phyloP scores from a whole-genome alignment of 2,329 filamentous ascomycete species.

The Claviceps sp. region DNA sequence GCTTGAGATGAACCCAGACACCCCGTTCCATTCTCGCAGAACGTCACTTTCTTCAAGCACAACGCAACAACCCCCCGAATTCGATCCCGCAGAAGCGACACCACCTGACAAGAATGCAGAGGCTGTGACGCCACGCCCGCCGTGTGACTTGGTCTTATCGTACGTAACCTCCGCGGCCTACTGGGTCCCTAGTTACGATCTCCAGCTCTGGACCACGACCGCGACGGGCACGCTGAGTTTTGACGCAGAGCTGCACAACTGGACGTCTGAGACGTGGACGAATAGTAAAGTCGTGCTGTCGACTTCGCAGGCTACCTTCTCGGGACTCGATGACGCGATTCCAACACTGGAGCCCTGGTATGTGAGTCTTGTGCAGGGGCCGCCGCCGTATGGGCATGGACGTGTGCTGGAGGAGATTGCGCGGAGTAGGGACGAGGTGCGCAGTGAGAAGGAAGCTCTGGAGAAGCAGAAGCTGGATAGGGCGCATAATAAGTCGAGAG shows the following conservation, averaged over 20 bases:
- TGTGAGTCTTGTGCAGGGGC: slow-evolving; percentile 30
- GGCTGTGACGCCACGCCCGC: slow-evolving; percentile 2
- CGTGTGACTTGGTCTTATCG: slow-evolving; percentile 38
- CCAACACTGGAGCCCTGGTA: slow-evolving; percentile 44
- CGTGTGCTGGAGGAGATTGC: slow-evolving; percentile 14
- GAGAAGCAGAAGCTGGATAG: slow-evolving; percentile 12
- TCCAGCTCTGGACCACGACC: slow-evolving; percentile 43
- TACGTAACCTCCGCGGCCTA: slow-evolving; percentile 45
- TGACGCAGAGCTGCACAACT: slow-evolving; percentile 48
- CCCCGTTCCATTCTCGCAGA: slow-evolving; percentile 32
- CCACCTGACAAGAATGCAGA: background rate
- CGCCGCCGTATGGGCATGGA: slow-evolving; percentile 8
- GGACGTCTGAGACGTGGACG: slow-evolving; percentile 49
- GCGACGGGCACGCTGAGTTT: slow-evolving; percentile 43
- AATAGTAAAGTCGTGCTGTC: slow-evolving; percentile 47
- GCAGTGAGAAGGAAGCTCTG: slow-evolving; percentile 17
- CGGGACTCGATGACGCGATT: slow-evolving; percentile 39
- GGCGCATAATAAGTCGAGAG: slow-evolving; percentile 2
- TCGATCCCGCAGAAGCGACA: slow-evolving; percentile 6
- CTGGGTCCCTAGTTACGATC: slow-evolving; percentile 49
- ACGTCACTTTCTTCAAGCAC: slow-evolving; percentile 36
- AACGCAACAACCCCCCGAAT: slow-evolving; percentile 19
- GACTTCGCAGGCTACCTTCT: slow-evolving; percentile 47
- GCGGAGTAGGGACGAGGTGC: slow-evolving; percentile 25
- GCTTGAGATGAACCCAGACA: slow-evolving; percentile 29